Conservation (phyloP, 1,284 basidiomycete species). For the Veloporphyrellus conicus region DNA sequence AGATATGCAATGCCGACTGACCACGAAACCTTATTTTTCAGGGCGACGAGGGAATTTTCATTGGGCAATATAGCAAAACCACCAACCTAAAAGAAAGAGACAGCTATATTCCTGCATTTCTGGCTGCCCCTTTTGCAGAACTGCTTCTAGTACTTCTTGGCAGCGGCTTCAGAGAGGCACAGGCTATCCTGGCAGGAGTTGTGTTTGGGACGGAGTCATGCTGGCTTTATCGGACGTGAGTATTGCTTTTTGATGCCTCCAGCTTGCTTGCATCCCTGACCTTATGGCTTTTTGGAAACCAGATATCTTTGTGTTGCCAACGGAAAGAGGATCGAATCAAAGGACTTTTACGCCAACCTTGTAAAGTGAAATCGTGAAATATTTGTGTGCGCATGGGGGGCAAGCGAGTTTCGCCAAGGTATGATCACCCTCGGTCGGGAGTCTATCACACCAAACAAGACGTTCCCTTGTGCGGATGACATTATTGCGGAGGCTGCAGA, state of each 20-base stretch:
- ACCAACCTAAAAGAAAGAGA: background rate
- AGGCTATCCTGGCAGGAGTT: constrained; percentile 6
- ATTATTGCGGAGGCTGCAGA: constrained; percentile 12
- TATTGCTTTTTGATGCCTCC: background rate
- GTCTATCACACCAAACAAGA: constrained; percentile 2
- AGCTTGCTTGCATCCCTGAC: background rate
- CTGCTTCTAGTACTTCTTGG: constrained; percentile 6
- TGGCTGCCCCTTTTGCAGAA: background rate
- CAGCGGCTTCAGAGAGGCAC: constrained; percentile 2
- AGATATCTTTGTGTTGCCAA: constrained; percentile 8
- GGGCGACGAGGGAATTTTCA: background rate
- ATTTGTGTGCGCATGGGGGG: constrained; percentile 8
- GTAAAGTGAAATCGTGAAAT: background rate
- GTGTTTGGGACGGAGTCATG: background rate
- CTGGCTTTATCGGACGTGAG: constrained; percentile 4
- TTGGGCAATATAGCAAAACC: constrained; percentile 6
- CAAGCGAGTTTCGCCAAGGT: constrained; percentile 2
- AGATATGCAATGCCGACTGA: constrained; percentile 2
- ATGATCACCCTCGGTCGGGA: constrained; percentile 3
- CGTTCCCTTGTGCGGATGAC: constrained; percentile 2
- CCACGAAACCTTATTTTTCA: constrained; percentile 4
- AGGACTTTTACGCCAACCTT: background rate
- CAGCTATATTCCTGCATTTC: constrained; percentile 6
- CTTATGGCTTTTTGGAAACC: background rate
- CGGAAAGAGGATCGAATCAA: background rate